These are phyloP conservation scores for Escallonia rubra DNA, from an alignment of 129 eudicot species.

Conservation along the genomic window DNA sequence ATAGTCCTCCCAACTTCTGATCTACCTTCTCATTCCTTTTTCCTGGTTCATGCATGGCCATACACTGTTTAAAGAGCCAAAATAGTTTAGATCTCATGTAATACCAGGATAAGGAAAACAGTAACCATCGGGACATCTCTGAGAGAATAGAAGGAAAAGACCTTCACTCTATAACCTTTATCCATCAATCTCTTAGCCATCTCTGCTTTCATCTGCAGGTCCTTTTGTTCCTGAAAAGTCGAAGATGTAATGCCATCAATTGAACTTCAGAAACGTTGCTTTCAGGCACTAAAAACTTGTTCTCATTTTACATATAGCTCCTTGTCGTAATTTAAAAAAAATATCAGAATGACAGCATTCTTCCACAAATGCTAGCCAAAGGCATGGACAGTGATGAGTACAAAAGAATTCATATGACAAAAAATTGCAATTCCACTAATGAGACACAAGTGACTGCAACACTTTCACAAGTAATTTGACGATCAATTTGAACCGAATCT, in stretches of 20 bases:
- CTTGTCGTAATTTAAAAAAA: too few relatives aligned
- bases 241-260: neutral
- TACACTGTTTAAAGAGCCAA: slow-evolving; percentile 39
- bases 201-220: slow-evolving; percentile 77
- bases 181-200: slow-evolving; percentile 58
- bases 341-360: too few relatives aligned
- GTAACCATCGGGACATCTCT: neutral
- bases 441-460: neutral
- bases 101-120: neutral
- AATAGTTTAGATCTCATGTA: neutral
- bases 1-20: slow-evolving; percentile 40
- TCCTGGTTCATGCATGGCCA: slow-evolving; percentile 19
- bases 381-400: neutral
- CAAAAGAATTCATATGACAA: neutral
- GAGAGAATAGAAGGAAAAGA: slow-evolving; percentile 8
- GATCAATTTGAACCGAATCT: neutral
- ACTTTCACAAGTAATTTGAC: neutral
- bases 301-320: too few relatives aligned
- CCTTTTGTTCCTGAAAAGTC: slow-evolving; percentile 52
- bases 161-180: slow-evolving; percentile 84
- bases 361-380: too few relatives aligned
- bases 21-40: slow-evolving; percentile 21
- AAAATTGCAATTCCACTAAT: neutral
- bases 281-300: too few relatives aligned
- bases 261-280: neutral